A percentile compares a stretch with the other conserved stretches of the same genome.
Evolutionary conservation across 2,329 filamentous ascomycete species (phyloP).

Genomic region (Fusarium sp.): DNA sequence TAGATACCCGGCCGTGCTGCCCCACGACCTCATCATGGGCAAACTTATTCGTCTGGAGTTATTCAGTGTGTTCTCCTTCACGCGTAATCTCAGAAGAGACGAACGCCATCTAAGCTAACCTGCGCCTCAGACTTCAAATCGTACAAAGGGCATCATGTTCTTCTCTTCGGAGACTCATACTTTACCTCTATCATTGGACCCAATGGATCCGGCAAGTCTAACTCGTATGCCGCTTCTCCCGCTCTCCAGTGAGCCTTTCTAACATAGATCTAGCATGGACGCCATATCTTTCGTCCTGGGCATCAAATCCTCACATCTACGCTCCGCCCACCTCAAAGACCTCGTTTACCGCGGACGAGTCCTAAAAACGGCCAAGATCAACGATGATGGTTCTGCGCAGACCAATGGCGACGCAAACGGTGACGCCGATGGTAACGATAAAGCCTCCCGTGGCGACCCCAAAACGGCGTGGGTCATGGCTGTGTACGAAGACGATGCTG

Average conservation of each 20-base stretch:
- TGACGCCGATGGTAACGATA: slow-evolving; percentile 67
- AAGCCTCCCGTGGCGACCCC: slow-evolving; percentile 80
- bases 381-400: slow-evolving; percentile 83
- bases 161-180: slow-evolving; percentile 96
- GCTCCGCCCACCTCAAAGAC: slow-evolving; percentile 92
- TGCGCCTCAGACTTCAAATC: slow-evolving; percentile 88
- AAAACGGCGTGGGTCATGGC: slow-evolving; percentile 99
- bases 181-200: slow-evolving; percentile 99
- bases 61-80: slow-evolving; percentile 72
- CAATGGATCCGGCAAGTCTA: slow-evolving; percentile 99
- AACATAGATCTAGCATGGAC: slow-evolving; percentile 77
- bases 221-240: slow-evolving; percentile 72
- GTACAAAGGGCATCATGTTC: slow-evolving; percentile 94
- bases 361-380: slow-evolving; percentile 90
- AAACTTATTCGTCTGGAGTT: slow-evolving; percentile 96
- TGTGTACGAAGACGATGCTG: slow-evolving; percentile 96
- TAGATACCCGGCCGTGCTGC: slow-evolving; percentile 24
- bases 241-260: background rate
- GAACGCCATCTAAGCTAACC: slow-evolving; percentile 24
- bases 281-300: slow-evolving; percentile 98
- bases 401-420: slow-evolving; percentile 71
- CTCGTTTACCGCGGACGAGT: slow-evolving; percentile 96
- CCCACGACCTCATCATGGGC: slow-evolving; percentile 73
- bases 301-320: slow-evolving; percentile 97
- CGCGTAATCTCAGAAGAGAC: background rate